Evolutionary conservation across 768 basidiomycete species (phyloP), one percentile per base, ranked within the genome.

Genomic region (Exidia glandulosa): DNA sequence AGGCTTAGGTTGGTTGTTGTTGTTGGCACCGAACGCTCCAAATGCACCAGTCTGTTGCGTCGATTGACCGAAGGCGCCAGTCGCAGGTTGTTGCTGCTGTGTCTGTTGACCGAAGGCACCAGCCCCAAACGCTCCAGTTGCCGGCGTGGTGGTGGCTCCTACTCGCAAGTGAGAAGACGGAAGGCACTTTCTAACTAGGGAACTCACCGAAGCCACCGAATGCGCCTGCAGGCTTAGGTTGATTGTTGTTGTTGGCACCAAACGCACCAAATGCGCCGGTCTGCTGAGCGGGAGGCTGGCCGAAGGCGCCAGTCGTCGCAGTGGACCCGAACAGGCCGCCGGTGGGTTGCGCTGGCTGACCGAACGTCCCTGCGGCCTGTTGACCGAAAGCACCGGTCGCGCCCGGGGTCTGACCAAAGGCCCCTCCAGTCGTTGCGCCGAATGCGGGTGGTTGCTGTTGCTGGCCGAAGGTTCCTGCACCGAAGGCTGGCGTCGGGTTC

Each of bases 121-220:
- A 50, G 19, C 41, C 23, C 73, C 66, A 45, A 80, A 79, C 10
- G 76, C 60, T 55, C 70, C 67, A 5, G 70, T 68, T 12, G 68
- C 64, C 3, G 61, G 64, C 14, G 68, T 64, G 30, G 67, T 66
- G 3, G 59, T 62, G 25, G 63, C 50, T 55, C 61, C 64, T 48
- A 54, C 56, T 63, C 48, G 29, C 29, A 29, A 13, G 7, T 16
- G 16, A 36, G 58, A 41, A 29, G 1, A 32, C 29, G 41, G 55
- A 59, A 31, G 25, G 19, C 23, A 31, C 27, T 50, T 55, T 29
- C 48, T 58, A 67, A 63, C 32, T 63, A 74, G 72, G 71, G 41
- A 77, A 78, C 37, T 63, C 63, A 66, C 79, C 76, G 59, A 82
- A 82, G 1, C 41, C 41, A 19, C 16, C 16, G 23, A 14, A 14